Evolutionary conservation across 2,329 filamentous ascomycete species (phyloP), one percentile per base, ranked within the genome.

Genomic region (Macroventuria anomochaeta): DNA sequence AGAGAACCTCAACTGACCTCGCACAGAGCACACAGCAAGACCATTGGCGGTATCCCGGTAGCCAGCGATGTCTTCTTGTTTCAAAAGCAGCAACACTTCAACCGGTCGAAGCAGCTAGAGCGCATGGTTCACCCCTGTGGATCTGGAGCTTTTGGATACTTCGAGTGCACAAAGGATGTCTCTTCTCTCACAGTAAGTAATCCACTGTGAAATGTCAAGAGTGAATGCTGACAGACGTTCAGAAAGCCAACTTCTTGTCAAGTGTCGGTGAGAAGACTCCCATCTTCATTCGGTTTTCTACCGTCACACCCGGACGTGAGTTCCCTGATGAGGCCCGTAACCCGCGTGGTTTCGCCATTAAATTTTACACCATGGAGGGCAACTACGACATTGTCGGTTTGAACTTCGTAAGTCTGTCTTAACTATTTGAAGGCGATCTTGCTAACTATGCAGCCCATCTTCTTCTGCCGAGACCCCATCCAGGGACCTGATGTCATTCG

Each of bases 71-170:
- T 78, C 0, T 81, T 81, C 58, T 70, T 83, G 21, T 75, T 83
- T 53, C 80, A 84, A 38, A 83, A 83, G 68, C 80, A 83, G 67
- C 81, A 83, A 67, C 75, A 76, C 15, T 83, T 83, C 74, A 83
- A 83, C 56, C 75, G 81, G n/a, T 81, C 78, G n/a, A 82, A 82
- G 69, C 77, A 75, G 33, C 74, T 83, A 3, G 80, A 69, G 53
- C 65, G 67, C 23, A 79, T 76, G 72, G 74, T 77, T 25, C 64
- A 79, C 64, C 70, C 78, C 37, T 72, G 74, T 49, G 75, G 75
- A 18, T 73, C 69, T 50, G 80, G 77, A 39, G 80, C 75, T 18
- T 81, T 77, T 57, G 78, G 78, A 5, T 77, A 76, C 54, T 81
- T 81, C 48, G 77, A 80, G 57, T 69, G 71, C 38, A 81, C 77